These are phyloP conservation scores for Naematelia aurantialba DNA, from an alignment of 768 basidiomycete species.

Conservation along the genomic window DNA sequence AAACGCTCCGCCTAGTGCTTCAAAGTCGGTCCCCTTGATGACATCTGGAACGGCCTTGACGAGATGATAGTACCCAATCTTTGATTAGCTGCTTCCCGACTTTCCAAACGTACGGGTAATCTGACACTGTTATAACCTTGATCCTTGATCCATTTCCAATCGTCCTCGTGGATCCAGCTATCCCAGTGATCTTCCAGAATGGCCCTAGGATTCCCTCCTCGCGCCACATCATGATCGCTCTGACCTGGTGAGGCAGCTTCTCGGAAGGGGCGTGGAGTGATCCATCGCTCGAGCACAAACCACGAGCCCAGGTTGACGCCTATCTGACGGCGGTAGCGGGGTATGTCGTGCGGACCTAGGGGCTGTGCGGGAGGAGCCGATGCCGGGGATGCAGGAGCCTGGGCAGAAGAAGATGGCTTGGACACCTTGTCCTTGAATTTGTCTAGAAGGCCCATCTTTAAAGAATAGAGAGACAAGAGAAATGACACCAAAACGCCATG, in stretches of 20 bases:
- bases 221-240: conserved; percentile 61
- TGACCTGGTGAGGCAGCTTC: conserved; percentile 56
- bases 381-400: not conserved
- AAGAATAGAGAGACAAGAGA: too few species aligned
- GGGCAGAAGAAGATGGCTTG: conserved; percentile 3
- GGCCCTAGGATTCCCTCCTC: conserved; percentile 55
- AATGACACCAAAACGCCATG: too few species aligned
- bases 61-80: conserved; percentile 78
- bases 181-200: conserved; percentile 71
- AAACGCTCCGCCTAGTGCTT: conserved; percentile 55
- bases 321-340: conserved; percentile 67
- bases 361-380: conserved; percentile 9
- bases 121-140: conserved; percentile 62
- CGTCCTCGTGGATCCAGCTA: conserved; percentile 73
- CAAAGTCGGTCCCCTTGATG: conserved; percentile 67
- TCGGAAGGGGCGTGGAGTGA: conserved; percentile 57
- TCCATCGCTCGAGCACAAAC: conserved; percentile 76
- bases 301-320: conserved; percentile 75
- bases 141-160: conserved; percentile 65
- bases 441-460: conserved; percentile 44
- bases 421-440: conserved; percentile 41
- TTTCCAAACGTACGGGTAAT: conserved; percentile 56
- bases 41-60: conserved; percentile 67
- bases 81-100: not conserved
- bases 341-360: conserved; percentile 52